phyloP scores from a whole-genome alignment of 306 rosid species.

The Dalbergia cochinchinensis region DNA sequence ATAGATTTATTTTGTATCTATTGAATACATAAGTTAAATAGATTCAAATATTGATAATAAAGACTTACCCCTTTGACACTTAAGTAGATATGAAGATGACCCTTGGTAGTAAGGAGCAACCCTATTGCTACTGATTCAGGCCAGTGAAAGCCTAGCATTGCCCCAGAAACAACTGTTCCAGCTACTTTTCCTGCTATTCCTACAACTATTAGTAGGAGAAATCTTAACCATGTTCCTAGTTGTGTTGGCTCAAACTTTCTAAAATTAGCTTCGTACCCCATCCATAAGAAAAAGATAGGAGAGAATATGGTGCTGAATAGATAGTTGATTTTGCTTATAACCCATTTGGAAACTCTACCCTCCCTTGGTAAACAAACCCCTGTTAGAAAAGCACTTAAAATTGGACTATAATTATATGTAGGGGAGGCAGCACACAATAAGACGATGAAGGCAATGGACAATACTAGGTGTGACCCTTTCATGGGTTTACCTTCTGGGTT shows the following conservation, averaged over 20 bases:
- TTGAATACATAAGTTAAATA: not conserved
- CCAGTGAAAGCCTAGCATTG: slow-evolving; percentile 72
- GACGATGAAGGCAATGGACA: slow-evolving; percentile 77
- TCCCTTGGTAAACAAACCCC: slow-evolving; percentile 76
- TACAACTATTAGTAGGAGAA: slow-evolving; percentile 48
- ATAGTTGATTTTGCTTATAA: slow-evolving; percentile 69
- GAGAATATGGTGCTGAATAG: slow-evolving; percentile 62
- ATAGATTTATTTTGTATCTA: not conserved
- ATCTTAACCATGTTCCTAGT: slow-evolving; percentile 59
- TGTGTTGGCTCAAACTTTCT: slow-evolving; percentile 41
- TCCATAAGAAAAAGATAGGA: slow-evolving; percentile 88
- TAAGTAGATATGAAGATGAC: slow-evolving; percentile 81
- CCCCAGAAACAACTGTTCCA: slow-evolving; percentile 70
- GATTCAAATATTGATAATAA: slow-evolving; percentile 6
- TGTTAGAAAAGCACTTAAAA: slow-evolving; percentile 74
- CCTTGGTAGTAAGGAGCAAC: slow-evolving; percentile 77
- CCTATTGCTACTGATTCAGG: slow-evolving; percentile 87
- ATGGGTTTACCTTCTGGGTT: slow-evolving; percentile 87
- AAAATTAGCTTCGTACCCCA: slow-evolving; percentile 70
- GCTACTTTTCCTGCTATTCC: slow-evolving; percentile 61
- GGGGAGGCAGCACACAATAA: slow-evolving; percentile 58
- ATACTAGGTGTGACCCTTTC: slow-evolving; percentile 80
- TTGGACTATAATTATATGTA: slow-evolving; percentile 59
- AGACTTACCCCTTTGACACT: slow-evolving; percentile 65
- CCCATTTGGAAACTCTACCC: slow-evolving; percentile 83